Evolutionary conservation across 345 rosid species (phyloP), one percentile per base, ranked within the genome.

Genomic region (Gossypium mustelinum): DNA sequence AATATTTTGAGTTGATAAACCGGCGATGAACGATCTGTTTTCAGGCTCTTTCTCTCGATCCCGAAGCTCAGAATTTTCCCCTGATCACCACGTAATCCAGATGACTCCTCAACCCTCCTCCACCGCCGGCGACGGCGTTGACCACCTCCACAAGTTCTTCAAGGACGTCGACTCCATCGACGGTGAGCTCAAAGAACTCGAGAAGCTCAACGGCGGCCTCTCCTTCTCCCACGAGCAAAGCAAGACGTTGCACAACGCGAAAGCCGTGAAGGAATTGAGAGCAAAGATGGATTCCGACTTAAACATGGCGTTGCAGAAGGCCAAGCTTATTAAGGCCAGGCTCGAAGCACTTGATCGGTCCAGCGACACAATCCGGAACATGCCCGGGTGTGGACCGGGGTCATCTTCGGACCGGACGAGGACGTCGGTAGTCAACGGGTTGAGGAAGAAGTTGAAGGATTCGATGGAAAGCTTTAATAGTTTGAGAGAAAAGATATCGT

Each of bases 371-470:
- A 90, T 85, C 73, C 88, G 91, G 72, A 80, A 82, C 67, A 75
- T 90, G 9, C 98, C 97, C 1, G 97, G 94, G 0, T 92, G 98
- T 62, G 98, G 97, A 8, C 89, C 92, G 3, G 99, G 97, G 2
- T 93, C 99, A 2, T 88, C 99, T 41, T 88, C 98, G 2, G 99
- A 95, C 78, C 82, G 98, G 63, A 93, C 97, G 2, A 79, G 99
- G 78, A 90, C 92, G 0, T 87, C 93, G 0, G 92, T 95, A 22
- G 91, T 95, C 70, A 92, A 84, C 73, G 99, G 98, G 22, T 73
- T 95, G 76, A 85, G 98, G 80, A 95, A 95, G 92, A 93, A 93
- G 84, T 70, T 95, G 82, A 89, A 88, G 84, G 98, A 93, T 39
- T 86, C 89, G 0, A 93, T 95, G 98, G 97, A 93, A 69, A 86